phyloP scores from a whole-genome alignment of 441 rosid genomes.

The California macrophylla region DNA sequence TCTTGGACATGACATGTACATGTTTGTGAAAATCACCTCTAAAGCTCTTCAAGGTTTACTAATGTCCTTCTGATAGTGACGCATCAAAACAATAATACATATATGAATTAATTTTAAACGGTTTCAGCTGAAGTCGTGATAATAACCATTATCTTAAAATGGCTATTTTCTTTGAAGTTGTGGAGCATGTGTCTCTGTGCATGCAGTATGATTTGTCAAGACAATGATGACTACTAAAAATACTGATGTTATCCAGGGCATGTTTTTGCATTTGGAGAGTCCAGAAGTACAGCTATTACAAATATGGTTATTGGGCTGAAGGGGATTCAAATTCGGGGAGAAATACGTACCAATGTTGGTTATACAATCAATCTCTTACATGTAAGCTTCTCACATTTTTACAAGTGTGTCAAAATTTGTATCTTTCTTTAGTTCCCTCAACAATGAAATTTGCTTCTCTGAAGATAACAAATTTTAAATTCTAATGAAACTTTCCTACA shows the following conservation, averaged over 20 bases:
- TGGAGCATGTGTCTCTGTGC: not conserved
- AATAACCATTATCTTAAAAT: not conserved
- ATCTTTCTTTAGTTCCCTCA: not conserved
- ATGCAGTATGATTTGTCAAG: slow-evolving; percentile 8
- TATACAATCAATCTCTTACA: slow-evolving; percentile 93
- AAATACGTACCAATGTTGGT: slow-evolving; percentile 92
- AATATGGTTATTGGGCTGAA: slow-evolving; percentile 99
- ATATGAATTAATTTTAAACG: not conserved
- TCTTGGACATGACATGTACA: no score
- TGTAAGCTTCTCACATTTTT: slow-evolving; percentile 38
- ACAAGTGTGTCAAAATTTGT: slow-evolving; percentile 13
- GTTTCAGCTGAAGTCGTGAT: not conserved
- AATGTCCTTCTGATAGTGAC: not conserved
- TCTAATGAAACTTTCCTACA: slow-evolving; percentile 27
- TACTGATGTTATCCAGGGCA: slow-evolving; percentile 52
- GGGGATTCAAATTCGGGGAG: slow-evolving; percentile 98
- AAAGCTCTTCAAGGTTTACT: not conserved
- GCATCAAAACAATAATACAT: not conserved
- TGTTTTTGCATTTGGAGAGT: slow-evolving; percentile 96
- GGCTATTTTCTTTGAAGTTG: not conserved
- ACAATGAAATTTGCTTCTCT: slow-evolving; percentile 8
- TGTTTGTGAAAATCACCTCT: no score
- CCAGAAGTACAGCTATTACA: slow-evolving; percentile 95
- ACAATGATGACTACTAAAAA: slow-evolving; percentile 12
- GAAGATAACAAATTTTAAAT: slow-evolving; percentile 16